These are phyloP conservation scores for Elaeagnus macrophylla DNA, from an alignment of 306 rosid genomes.

Conservation along the genomic window DNA sequence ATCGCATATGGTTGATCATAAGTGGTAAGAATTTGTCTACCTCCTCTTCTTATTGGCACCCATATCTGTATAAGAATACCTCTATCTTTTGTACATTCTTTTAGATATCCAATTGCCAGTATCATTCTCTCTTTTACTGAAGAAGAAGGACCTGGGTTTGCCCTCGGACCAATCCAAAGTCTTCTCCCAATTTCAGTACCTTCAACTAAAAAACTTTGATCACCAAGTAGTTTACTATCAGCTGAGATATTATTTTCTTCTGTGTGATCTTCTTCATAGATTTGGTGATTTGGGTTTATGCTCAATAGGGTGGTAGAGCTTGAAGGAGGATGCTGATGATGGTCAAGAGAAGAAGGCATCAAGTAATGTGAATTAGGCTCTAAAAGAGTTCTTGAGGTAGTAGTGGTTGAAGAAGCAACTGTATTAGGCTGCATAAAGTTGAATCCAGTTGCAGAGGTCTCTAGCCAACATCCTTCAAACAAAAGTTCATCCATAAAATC, in stretches of 20 bases:
- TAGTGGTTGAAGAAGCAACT: background rate
- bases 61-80: constrained; percentile 44
- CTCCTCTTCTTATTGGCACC: constrained; percentile 32
- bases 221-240: background rate
- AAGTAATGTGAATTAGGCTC: constrained; percentile 11
- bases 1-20: constrained; percentile 17
- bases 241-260: background rate
- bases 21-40: constrained; percentile 9
- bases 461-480: constrained; percentile 41
- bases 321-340: too few relatives aligned
- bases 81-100: constrained; percentile 28
- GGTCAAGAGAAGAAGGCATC: background rate
- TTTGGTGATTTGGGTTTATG: constrained; percentile 13
- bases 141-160: constrained; percentile 19
- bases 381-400: background rate
- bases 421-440: background rate
- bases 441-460: constrained; percentile 17
- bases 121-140: constrained; percentile 44
- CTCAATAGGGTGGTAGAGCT: background rate
- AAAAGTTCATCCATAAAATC: constrained; percentile 33
- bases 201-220: constrained; percentile 9
- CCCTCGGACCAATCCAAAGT: constrained; percentile 43
- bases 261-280: constrained; percentile 10
- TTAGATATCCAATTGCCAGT: constrained; percentile 32
- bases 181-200: constrained; percentile 21